A percentile compares a stretch with the other conserved stretches of the same genome.
phyloP scores from a whole-genome alignment of 2,329 filamentous ascomycete species.

The Hypoxylon sp. region DNA sequence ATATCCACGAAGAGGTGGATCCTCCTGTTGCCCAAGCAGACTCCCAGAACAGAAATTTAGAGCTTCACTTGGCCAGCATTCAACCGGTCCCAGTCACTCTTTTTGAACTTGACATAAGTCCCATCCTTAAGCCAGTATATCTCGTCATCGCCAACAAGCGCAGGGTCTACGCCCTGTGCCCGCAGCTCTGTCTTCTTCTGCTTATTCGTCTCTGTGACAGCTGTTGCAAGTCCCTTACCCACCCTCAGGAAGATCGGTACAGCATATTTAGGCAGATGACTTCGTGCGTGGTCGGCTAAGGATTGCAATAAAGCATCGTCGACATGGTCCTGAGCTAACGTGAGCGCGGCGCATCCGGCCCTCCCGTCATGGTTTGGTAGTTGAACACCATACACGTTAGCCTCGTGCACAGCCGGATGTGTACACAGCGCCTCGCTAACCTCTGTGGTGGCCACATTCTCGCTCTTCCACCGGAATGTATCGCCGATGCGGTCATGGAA shows the following conservation, averaged over 20 bases:
- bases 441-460: conserved; percentile 87
- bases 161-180: conserved; percentile 80
- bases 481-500: conserved; percentile 87
- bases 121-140: conserved; percentile 76
- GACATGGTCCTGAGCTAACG: conserved; percentile 64
- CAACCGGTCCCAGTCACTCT: conserved; percentile 77
- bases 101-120: conserved; percentile 77
- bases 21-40: too few relatives aligned
- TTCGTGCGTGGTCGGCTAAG: conserved; percentile 71
- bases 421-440: conserved; percentile 81
- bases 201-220: conserved; percentile 88
- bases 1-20: too few relatives aligned
- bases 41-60: conserved; percentile 54
- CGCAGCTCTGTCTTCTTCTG: conserved; percentile 84
- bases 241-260: conserved; percentile 83
- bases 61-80: conserved; percentile 79
- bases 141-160: conserved; percentile 63
- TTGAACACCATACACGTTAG: conserved; percentile 88
- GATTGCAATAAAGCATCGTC: conserved; percentile 66
- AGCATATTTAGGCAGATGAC: conserved; percentile 78
- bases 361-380: conserved; percentile 86
- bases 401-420: conserved; percentile 78
- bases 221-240: conserved; percentile 68
- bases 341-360: conserved; percentile 83
- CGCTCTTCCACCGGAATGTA: conserved; percentile 85